Evolutionary conservation across 768 basidiomycete species (phyloP).

Genomic region (Serendipita sp.): DNA sequence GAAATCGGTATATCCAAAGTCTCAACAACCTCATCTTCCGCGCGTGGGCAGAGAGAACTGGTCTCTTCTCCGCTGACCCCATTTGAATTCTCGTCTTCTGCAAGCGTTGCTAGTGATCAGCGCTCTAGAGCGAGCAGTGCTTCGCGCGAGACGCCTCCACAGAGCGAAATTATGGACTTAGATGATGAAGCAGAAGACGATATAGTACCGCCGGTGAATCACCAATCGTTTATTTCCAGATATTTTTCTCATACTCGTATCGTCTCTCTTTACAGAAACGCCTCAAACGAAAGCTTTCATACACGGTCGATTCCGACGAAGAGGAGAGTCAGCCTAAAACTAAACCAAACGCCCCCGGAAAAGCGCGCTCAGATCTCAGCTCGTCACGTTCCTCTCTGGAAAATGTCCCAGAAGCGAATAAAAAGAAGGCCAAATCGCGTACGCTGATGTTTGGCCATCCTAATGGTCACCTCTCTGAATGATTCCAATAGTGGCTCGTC

Average conservation of each 20-base stretch:
- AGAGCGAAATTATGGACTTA: neutral
- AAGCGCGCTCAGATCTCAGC: neutral
- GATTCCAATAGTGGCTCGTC: neutral
- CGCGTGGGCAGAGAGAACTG: neutral
- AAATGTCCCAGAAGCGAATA: constrained; percentile 4
- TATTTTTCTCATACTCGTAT: neutral
- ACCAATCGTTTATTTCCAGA: too few species aligned
- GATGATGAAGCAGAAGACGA: neutral
- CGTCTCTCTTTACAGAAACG: neutral
- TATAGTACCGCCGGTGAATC: neutral
- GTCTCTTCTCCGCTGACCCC: neutral
- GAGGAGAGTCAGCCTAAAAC: neutral
- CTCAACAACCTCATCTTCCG: neutral
- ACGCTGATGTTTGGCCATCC: neutral
- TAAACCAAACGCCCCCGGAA: neutral
- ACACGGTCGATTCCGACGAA: neutral
- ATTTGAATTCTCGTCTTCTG: neutral
- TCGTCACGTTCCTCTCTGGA: neutral
- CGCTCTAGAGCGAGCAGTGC: neutral
- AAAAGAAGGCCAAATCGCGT: neutral
- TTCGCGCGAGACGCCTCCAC: neutral
- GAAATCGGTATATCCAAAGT: neutral
- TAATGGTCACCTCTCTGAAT: neutral
- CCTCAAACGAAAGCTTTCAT: neutral
- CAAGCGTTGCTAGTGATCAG: neutral